Evolutionary conservation across 108 stramenopile genomes (phyloP).

Genomic region (Fragilaria crotonensis): DNA sequence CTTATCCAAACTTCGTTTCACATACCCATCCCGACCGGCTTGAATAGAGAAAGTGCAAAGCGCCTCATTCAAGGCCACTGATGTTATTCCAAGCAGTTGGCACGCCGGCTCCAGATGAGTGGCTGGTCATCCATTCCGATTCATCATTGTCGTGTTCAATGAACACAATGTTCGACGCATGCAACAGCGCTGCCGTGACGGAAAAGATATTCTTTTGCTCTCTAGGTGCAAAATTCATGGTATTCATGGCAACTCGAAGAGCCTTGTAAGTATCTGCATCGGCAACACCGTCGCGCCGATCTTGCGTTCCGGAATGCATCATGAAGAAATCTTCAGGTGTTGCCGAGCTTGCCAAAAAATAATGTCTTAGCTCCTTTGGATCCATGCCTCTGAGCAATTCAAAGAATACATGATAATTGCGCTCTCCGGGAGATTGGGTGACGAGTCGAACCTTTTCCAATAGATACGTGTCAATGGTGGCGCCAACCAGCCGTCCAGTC

Average conservation of each 20-base stretch:
- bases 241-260: slow-evolving; percentile 53
- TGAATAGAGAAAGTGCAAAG: slow-evolving; percentile 68
- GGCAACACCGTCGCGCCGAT: slow-evolving; percentile 63
- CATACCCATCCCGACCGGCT: slow-evolving; percentile 54
- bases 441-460: slow-evolving; percentile 97
- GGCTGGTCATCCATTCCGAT: no score
- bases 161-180: slow-evolving; percentile 86
- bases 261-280: slow-evolving; percentile 67
- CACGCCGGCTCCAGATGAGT: slow-evolving; percentile 58
- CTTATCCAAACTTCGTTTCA: slow-evolving; percentile 45
- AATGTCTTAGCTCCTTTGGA: slow-evolving; percentile 46
- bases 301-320: slow-evolving; percentile 35
- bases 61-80: slow-evolving; percentile 62
- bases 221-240: slow-evolving; percentile 65
- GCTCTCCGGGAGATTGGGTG: slow-evolving; percentile 78
- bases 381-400: slow-evolving; percentile 87
- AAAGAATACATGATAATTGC: slow-evolving; percentile 99
- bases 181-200: slow-evolving; percentile 73
- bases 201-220: slow-evolving; percentile 57
- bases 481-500: slow-evolving; percentile 47
- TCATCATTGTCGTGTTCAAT: slow-evolving; percentile 41
- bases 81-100: slow-evolving; percentile 63
- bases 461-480: slow-evolving; percentile 81
- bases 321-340: slow-evolving; percentile 59
- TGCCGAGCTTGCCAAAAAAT: slow-evolving; percentile 68